phyloP scores from a whole-genome alignment of 2,329 filamentous ascomycete genomes.

The Ambrosiella cleistominuta region DNA sequence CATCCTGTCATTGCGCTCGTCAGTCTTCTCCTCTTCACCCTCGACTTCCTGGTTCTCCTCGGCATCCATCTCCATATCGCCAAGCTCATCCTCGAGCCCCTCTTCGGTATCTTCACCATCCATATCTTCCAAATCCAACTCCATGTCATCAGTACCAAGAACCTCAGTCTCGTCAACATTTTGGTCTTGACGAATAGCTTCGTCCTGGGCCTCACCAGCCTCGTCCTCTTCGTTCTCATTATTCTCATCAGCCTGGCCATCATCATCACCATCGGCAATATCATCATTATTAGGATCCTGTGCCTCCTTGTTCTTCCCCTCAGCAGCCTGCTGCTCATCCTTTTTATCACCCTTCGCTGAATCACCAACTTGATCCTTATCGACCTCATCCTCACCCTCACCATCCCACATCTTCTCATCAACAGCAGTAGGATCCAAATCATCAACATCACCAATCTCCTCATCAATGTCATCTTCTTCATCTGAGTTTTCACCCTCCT shows the following conservation, averaged over 20 bases:
- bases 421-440: slow-evolving; percentile 72
- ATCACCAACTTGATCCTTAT: slow-evolving; percentile 66
- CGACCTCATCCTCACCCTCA: slow-evolving; percentile 57
- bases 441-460: slow-evolving; percentile 78
- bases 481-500: slow-evolving; percentile 44
- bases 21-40: slow-evolving; percentile 16
- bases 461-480: slow-evolving; percentile 68
- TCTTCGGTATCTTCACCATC: slow-evolving; percentile 25
- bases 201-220: slow-evolving; percentile 37
- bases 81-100: slow-evolving; percentile 39
- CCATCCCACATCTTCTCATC: slow-evolving; percentile 99
- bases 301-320: slow-evolving; percentile 37
- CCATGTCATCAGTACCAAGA: slow-evolving; percentile 73
- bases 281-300: slow-evolving; percentile 29
- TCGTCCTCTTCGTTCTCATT: slow-evolving; percentile 23
- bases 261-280: slow-evolving; percentile 19
- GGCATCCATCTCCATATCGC: slow-evolving; percentile 33
- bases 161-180: slow-evolving; percentile 68
- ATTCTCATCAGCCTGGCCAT: slow-evolving; percentile 20
- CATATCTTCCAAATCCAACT: slow-evolving; percentile 61
- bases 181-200: slow-evolving; percentile 46
- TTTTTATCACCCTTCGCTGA: slow-evolving; percentile 52
- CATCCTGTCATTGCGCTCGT: slow-evolving; percentile 36
- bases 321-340: slow-evolving; percentile 40
- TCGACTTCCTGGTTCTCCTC: slow-evolving; percentile 25